Conservation (phyloP, 2,329 filamentous ascomycete genomes). For the Diaporthe citriasiana region DNA sequence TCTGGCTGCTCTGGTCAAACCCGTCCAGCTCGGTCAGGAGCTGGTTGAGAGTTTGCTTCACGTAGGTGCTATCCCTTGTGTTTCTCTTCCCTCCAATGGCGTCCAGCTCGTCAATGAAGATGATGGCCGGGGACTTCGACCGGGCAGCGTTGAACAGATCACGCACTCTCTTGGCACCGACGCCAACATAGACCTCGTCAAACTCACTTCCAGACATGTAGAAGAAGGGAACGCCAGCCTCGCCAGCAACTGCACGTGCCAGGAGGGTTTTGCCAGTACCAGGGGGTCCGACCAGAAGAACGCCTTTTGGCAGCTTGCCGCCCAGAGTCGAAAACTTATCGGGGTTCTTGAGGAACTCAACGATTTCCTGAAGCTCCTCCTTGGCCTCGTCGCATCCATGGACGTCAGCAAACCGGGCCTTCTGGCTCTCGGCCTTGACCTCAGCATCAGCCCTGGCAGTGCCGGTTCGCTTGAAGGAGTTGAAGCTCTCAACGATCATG, state of each 20-base stretch:
- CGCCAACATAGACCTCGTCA: constrained; percentile 97
- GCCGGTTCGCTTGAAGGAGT: constrained; percentile 83
- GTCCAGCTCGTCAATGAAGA: constrained; percentile 90
- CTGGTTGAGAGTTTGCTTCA: constrained; percentile 98
- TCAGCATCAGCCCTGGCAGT: constrained; percentile 76
- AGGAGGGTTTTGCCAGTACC: constrained; percentile 98
- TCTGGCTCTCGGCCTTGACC: constrained; percentile 93
- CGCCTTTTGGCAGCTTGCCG: constrained; percentile 96
- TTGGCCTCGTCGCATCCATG: constrained; percentile 99
- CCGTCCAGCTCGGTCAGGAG: constrained; percentile 96
- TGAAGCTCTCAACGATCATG: constrained; percentile 85
- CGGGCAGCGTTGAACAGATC: constrained; percentile 60
- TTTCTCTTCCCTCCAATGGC: constrained; percentile 96
- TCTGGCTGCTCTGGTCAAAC: constrained; percentile 93
- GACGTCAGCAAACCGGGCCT: constrained; percentile 90
- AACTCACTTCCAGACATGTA: constrained; percentile 99
- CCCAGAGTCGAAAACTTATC: constrained; percentile 94
- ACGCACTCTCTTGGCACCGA: constrained; percentile 83
- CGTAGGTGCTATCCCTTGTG: constrained; percentile 91
- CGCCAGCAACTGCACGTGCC: constrained; percentile 93
- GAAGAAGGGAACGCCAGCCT: constrained; percentile 98
- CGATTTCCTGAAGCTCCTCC: constrained; percentile 95
- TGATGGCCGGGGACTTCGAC: constrained; percentile 66
- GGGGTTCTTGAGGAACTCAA: constrained; percentile 95
- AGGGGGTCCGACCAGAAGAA: constrained; percentile 93